Percentiles rank a stretch among this genome's conserved stretches.
Conservation (phyloP, 495 filamentous ascomycete genomes). For the Neurospora sublineolata region DNA sequence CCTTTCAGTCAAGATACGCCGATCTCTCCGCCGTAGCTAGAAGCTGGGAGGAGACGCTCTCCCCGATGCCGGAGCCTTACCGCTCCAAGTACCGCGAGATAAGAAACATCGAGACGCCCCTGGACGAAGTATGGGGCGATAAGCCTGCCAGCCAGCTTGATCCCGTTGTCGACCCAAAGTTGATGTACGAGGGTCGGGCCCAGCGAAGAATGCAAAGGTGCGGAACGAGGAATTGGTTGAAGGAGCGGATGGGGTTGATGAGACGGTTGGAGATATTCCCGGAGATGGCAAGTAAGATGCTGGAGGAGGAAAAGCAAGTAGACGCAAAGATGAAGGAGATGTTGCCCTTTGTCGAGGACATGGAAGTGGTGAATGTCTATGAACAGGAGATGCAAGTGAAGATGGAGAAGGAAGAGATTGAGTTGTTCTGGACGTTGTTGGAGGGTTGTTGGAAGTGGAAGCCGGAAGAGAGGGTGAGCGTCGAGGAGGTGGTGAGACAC, state of each 20-base stretch:
- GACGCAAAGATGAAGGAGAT: not conserved
- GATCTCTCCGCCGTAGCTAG: too few species aligned
- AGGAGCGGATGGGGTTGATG: not conserved
- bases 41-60: too few species aligned
- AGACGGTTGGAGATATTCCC: not conserved
- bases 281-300: not conserved
- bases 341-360: not conserved
- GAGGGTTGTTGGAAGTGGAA: conserved; percentile 10
- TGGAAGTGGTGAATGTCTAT: not conserved
- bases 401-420: conserved; percentile 9
- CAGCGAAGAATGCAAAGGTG: not conserved
- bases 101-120: not conserved
- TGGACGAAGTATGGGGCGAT: not conserved
- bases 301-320: not conserved
- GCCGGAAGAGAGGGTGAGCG: conserved; percentile 9
- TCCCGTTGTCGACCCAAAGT: not conserved
- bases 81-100: conserved; percentile 1
- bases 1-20: not conserved
- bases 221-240: not conserved
- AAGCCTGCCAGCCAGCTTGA: not conserved
- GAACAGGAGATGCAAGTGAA: not conserved
- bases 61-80: not conserved
- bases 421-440: conserved; percentile 13
- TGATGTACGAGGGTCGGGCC: not conserved
- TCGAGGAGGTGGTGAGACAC: conserved; percentile 6